phyloP scores from a whole-genome alignment of 2,329 filamentous ascomycete genomes.

The Basipetospora sp. region DNA sequence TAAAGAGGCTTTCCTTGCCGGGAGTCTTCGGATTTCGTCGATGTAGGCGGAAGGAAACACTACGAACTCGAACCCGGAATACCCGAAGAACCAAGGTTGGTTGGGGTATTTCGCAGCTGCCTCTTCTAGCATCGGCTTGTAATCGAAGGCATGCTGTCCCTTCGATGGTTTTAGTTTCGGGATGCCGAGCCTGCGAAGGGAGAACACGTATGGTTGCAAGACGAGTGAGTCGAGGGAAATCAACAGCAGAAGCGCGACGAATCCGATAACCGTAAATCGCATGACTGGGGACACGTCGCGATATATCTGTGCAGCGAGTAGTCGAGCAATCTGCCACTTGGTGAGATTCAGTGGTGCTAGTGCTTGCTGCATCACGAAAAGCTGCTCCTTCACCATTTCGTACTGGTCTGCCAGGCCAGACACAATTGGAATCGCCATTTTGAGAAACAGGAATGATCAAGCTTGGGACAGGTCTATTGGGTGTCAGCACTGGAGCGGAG shows the following conservation, averaged over 20 bases:
- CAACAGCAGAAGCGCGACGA: neutral
- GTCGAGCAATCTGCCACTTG: constrained; percentile 5
- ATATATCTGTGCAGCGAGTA: constrained; percentile 3
- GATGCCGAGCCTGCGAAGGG: constrained; percentile 1
- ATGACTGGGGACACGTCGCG: neutral
- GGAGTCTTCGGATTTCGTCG: constrained; percentile 2
- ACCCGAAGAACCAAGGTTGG: constrained; percentile 2
- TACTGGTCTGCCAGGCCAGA: neutral
- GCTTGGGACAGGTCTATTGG: neutral
- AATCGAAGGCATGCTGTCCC: constrained; percentile 3
- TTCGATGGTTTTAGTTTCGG: constrained; percentile 3
- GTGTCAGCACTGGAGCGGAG: no score
- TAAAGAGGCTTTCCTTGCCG: constrained; percentile 1
- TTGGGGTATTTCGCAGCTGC: constrained; percentile 2
- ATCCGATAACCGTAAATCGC: neutral
- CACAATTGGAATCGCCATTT: neutral
- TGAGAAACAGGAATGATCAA: neutral
- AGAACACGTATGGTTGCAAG: constrained; percentile 2
- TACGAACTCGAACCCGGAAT: constrained; percentile 3
- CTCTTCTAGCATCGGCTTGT: constrained; percentile 4
- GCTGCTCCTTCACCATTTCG: constrained; percentile 2
- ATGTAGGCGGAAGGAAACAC: constrained; percentile 3
- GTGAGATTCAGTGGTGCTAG: constrained; percentile 2
- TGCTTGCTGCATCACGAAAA: constrained; percentile 4
- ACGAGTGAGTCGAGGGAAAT: constrained; percentile 2